phyloP scores from a whole-genome alignment of 331 rosid genomes.

The Quercus lobata region DNA sequence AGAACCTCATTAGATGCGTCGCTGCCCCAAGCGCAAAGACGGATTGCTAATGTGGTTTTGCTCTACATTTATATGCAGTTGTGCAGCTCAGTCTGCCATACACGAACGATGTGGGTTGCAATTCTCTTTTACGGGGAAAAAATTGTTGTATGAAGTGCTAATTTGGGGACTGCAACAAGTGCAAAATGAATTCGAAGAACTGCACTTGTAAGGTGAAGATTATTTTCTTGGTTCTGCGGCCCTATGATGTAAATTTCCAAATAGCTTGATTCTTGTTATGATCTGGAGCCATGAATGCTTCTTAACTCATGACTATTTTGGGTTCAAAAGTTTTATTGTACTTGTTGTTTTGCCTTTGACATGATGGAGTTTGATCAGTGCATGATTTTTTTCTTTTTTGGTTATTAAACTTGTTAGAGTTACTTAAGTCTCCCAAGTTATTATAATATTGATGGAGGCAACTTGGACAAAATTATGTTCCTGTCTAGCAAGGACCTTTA shows the following conservation, averaged over 20 bases:
- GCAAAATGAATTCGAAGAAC: conserved; percentile 15
- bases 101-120: no score
- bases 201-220: background rate
- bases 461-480: background rate
- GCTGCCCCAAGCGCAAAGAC: conserved; percentile 5
- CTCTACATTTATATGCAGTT: no score
- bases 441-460: background rate
- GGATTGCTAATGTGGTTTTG: no score
- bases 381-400: background rate
- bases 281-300: background rate
- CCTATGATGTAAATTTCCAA: background rate
- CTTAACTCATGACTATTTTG: background rate
- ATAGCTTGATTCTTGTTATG: background rate
- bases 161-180: conserved; percentile 16
- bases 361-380: background rate
- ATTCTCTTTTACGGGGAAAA: no score
- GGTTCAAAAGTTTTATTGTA: background rate
- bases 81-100: no score
- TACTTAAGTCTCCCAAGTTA: background rate
- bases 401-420: background rate
- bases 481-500: background rate
- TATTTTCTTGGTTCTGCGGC: no score
- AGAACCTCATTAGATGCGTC: conserved; percentile 67
- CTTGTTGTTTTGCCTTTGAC: background rate
- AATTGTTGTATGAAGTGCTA: background rate